A percentile compares a stretch with the other conserved stretches of the same genome.
These are phyloP conservation scores for Sicyos baderoa DNA, from an alignment of 306 rosid species.

Conservation along the genomic window DNA sequence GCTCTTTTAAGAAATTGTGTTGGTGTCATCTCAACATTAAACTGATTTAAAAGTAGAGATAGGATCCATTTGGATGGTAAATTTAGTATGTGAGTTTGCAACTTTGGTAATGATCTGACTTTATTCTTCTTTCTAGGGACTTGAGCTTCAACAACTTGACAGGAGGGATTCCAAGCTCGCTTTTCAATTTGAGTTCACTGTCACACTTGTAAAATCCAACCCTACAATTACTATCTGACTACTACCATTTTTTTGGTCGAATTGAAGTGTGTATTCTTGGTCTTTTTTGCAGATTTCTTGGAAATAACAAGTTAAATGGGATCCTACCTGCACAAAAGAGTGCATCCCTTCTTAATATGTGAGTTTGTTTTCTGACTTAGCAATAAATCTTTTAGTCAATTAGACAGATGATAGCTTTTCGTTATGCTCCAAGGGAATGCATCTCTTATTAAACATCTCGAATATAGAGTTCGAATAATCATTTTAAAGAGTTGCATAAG, in stretches of 20 bases:
- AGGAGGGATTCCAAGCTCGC: slow-evolving; percentile 46
- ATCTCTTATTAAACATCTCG: neutral
- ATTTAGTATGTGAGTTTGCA: neutral
- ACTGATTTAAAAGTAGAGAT: neutral
- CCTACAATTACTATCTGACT: slow-evolving; percentile 7
- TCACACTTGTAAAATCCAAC: slow-evolving; percentile 42
- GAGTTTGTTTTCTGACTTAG: slow-evolving; percentile 24
- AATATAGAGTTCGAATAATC: neutral
- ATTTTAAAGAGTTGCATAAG: neutral
- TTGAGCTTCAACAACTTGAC: slow-evolving; percentile 77
- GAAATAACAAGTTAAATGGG: slow-evolving; percentile 65
- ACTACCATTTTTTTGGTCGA: slow-evolving; percentile 21
- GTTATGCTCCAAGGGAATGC: slow-evolving; percentile 10
- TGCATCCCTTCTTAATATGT: slow-evolving; percentile 44
- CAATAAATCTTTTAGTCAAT: neutral
- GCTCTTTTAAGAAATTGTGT: neutral
- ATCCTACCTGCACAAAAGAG: slow-evolving; percentile 47
- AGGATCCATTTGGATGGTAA: neutral
- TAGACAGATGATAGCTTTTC: neutral
- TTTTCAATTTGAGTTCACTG: slow-evolving; percentile 58
- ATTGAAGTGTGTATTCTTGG: slow-evolving; percentile 10
- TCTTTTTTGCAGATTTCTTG: slow-evolving; percentile 49
- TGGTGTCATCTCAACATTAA: neutral
- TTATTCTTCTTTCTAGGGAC: slow-evolving; percentile 40
- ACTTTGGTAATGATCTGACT: neutral